Evolutionary conservation across 1,284 basidiomycete species (phyloP), one percentile per base, ranked within the genome.

Genomic region (Hymenochaete sp.): DNA sequence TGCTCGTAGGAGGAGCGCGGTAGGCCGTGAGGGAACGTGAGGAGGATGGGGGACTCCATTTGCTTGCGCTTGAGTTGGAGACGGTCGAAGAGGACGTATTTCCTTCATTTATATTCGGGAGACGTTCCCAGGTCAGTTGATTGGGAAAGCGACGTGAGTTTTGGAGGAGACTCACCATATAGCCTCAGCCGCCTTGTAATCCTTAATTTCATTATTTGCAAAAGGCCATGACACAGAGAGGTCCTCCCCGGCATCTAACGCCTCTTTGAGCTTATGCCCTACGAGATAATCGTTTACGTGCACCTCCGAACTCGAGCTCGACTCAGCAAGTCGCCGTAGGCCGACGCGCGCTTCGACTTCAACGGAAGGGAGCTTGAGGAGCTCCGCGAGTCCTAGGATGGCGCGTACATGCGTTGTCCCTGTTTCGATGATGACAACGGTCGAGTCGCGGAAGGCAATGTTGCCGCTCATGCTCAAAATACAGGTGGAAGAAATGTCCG

Each of bases 131-230:
- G 11, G 42, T 18, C 9, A 42, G 40, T 26, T 29, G 45, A 16
- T 16, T 16, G 42, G 19, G 18, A 41, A 21, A 14, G 33, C 19
- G 5, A 66, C 81, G 53, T n/a, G n/a, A n/a, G n/a, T n/a, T n/a
- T n/a, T n/a, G n/a, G n/a, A n/a, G n/a, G n/a, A n/a, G n/a, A n/a
- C n/a, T n/a, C 59, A 93, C 93, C 93, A 89, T 32, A 98, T 67
- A 4, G 88, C 93, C 60, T 93, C 91, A 33, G 90, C 82, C 53
- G 93, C 93, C n/a, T 73, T 75, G 82, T 87, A 97, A 60, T 97
- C 88, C 32, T 66, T 67, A 38, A 93, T 70, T 53, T 77, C 72
- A 4, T 80, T 84, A 24, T 83, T 75, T 47, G 76, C 74, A 57
- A 97, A 91, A 1, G 93, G 92, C 84, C 86, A 93, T 33, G 78